These are phyloP conservation scores for Exophiala oligosperma DNA, from an alignment of 2,329 filamentous ascomycete species.

Conservation along the genomic window DNA sequence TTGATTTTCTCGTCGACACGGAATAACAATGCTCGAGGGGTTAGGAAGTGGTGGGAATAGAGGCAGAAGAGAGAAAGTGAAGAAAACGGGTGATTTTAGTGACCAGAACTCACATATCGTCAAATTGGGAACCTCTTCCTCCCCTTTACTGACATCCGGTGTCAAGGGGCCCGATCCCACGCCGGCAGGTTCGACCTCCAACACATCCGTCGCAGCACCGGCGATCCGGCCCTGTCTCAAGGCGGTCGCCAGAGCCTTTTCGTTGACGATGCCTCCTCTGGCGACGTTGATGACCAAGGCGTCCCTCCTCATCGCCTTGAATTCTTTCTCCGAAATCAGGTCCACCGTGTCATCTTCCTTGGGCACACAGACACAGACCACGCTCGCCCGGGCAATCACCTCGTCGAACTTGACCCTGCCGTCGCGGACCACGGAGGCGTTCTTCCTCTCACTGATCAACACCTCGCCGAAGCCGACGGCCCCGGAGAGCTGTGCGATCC, in stretches of 20 bases:
- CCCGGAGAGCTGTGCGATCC: constrained; percentile 45
- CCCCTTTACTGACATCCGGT: constrained; percentile 33
- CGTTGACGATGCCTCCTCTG: constrained; percentile 54
- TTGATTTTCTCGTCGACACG: too few relatives aligned
- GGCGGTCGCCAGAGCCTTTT: constrained; percentile 48
- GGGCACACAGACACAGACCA: constrained; percentile 36
- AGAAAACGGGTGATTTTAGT: too few relatives aligned
- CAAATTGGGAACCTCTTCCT: constrained; percentile 49
- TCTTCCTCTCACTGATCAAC: constrained; percentile 50
- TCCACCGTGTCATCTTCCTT: constrained; percentile 35
- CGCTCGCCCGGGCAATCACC: constrained; percentile 33
- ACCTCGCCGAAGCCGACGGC: constrained; percentile 50
- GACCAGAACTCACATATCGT: constrained; percentile 35
- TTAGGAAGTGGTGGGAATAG: not conserved
- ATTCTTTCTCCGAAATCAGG: constrained; percentile 40
- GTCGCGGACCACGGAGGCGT: constrained; percentile 23
- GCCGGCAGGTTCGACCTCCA: constrained; percentile 48
- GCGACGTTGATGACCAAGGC: constrained; percentile 52
- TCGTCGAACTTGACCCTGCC: constrained; percentile 32
- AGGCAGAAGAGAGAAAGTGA: not conserved
- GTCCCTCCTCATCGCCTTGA: constrained; percentile 46
- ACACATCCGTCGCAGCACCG: constrained; percentile 55
- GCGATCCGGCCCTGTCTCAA: constrained; percentile 46
- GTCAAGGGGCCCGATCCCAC: constrained; percentile 46
- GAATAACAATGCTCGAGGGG: not conserved